phyloP scores from a whole-genome alignment of 1,284 basidiomycete species.

The Phylloboletellus chloephorus region DNA sequence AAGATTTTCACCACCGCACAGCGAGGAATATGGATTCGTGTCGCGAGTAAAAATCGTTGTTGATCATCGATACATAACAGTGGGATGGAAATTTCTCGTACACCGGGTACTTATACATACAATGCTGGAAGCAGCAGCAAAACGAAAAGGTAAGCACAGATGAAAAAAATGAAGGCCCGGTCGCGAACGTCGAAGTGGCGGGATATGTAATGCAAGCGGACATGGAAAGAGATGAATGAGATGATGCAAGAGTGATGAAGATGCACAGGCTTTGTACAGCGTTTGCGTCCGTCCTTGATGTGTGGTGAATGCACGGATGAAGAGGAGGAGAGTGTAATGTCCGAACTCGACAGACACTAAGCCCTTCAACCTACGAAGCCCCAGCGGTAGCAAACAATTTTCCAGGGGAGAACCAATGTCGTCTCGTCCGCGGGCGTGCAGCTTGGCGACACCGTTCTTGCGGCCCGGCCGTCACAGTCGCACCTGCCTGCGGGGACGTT shows the following conservation, averaged over 20 bases:
- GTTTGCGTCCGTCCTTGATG: slow-evolving; percentile 13
- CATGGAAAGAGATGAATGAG: slow-evolving; percentile 19
- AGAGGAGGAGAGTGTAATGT: slow-evolving; percentile 7
- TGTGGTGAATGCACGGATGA: slow-evolving; percentile 7
- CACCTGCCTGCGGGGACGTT: slow-evolving; percentile 6
- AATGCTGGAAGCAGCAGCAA: slow-evolving; percentile 16
- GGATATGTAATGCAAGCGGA: slow-evolving; percentile 19
- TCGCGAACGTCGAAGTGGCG: slow-evolving; percentile 26
- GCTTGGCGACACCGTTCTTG: slow-evolving; percentile 36
- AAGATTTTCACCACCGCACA: too few species aligned
- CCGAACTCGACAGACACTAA: slow-evolving; percentile 6
- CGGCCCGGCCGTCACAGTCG: slow-evolving; percentile 10
- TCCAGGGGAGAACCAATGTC: slow-evolving; percentile 55
- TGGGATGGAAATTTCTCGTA: slow-evolving; percentile 23
- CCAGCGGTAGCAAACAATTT: slow-evolving; percentile 47
- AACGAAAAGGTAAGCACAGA: slow-evolving; percentile 9
- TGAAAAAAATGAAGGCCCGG: slow-evolving; percentile 16
- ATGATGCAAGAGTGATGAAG: slow-evolving; percentile 14
- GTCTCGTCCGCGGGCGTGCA: slow-evolving; percentile 44
- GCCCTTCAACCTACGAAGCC: slow-evolving; percentile 30
- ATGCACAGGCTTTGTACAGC: slow-evolving; percentile 22
- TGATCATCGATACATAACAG: slow-evolving; percentile 21
- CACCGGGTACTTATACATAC: slow-evolving; percentile 41
- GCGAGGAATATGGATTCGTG: slow-evolving; percentile 4
- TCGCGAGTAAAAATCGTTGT: slow-evolving; percentile 4